Evolutionary conservation across 257 asterid genomes (phyloP).

Genomic region (Solanum megistacrolobum): DNA sequence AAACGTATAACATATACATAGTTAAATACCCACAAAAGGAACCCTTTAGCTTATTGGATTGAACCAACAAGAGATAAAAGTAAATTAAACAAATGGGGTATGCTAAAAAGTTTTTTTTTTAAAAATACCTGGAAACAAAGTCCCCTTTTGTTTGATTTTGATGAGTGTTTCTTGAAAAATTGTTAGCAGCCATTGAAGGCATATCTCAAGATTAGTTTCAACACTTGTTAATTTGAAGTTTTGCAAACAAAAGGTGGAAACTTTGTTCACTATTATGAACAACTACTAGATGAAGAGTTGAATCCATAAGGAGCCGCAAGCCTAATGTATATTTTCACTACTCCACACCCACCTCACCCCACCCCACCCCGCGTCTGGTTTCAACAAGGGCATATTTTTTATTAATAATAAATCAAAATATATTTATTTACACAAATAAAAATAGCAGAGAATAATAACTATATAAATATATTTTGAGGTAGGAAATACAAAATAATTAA

Average conservation of each 20-base stretch:
- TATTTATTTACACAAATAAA: too few species aligned
- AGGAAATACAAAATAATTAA: too few species aligned
- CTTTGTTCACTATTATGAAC: not conserved
- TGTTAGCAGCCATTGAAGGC: slow-evolving; percentile 61
- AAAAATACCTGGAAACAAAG: slow-evolving; percentile 34
- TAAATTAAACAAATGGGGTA: not conserved
- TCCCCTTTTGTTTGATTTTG: slow-evolving; percentile 27
- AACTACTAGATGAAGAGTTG: not conserved
- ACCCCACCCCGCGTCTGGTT: not conserved
- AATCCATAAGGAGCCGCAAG: not conserved
- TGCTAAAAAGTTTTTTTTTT: not conserved
- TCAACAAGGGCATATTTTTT: not conserved
- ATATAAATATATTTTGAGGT: too few species aligned
- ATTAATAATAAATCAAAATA: too few species aligned
- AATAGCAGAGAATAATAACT: not conserved
- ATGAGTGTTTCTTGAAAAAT: slow-evolving; percentile 10
- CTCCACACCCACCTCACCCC: not conserved
- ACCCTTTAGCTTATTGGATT: not conserved
- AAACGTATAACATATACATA: not conserved
- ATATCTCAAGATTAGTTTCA: slow-evolving; percentile 4
- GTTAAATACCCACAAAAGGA: not conserved
- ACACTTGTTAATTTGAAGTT: not conserved
- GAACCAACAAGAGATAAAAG: not conserved
- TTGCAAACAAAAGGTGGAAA: not conserved
- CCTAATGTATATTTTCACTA: not conserved